phyloP scores from a whole-genome alignment of 2,329 filamentous ascomycete genomes.

The Aspergillus sp. region DNA sequence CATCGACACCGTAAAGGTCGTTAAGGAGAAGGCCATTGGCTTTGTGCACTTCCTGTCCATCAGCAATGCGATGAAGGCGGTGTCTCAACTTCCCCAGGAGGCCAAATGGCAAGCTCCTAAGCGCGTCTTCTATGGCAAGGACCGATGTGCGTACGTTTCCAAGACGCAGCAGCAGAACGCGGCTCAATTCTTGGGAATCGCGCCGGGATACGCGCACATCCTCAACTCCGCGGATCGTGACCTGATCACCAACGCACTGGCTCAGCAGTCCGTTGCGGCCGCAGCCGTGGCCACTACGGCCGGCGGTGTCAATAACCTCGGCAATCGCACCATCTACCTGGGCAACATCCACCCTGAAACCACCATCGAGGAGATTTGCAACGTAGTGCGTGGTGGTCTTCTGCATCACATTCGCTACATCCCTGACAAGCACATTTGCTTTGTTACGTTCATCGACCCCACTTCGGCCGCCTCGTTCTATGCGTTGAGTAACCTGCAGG shows the following conservation, averaged over 20 bases:
- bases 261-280: slow-evolving; percentile 95
- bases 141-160: slow-evolving; percentile 95
- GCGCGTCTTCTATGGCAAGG: slow-evolving; percentile 97
- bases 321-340: slow-evolving; percentile 95
- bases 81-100: slow-evolving; percentile 93
- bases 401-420: slow-evolving; percentile 99
- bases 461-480: slow-evolving; percentile 98
- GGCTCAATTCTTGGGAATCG: slow-evolving; percentile 95
- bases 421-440: slow-evolving; percentile 99
- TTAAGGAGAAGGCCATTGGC: slow-evolving; percentile 95
- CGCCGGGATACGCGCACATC: slow-evolving; percentile 93
- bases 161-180: slow-evolving; percentile 99
- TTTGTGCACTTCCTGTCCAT: slow-evolving; percentile 98
- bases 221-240: slow-evolving; percentile 95
- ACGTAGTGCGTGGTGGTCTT: slow-evolving; percentile 91
- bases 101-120: slow-evolving; percentile 94
- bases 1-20: slow-evolving; percentile 96
- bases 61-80: slow-evolving; percentile 96
- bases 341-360: slow-evolving; percentile 99
- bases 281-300: slow-evolving; percentile 95
- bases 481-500: slow-evolving; percentile 93
- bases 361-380: slow-evolving; percentile 99
- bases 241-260: slow-evolving; percentile 91
- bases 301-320: slow-evolving; percentile 94
- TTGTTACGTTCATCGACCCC: slow-evolving; percentile 98